Conservation (phyloP, 2,329 filamentous ascomycete species). For the Pseudocercospora eumusae region DNA sequence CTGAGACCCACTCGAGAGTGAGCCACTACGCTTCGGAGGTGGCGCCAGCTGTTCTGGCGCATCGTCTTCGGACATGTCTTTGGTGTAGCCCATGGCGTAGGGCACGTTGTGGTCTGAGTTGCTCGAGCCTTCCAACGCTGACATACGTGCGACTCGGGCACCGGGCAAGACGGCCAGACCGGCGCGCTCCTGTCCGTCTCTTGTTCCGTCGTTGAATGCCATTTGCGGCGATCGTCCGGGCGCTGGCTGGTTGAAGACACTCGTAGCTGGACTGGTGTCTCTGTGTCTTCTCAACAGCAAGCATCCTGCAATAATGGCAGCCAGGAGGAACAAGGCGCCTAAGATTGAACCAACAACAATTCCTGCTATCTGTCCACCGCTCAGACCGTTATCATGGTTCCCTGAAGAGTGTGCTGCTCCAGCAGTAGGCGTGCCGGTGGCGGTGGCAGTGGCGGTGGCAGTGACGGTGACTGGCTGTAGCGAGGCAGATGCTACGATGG, state of each 20-base stretch:
- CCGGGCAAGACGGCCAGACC: slow-evolving; percentile 78
- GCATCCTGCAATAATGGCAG: slow-evolving; percentile 62
- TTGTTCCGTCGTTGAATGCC: slow-evolving; percentile 45
- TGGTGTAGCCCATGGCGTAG: slow-evolving; percentile 45
- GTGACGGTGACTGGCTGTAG: slow-evolving; percentile 63
- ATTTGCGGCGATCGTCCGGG: slow-evolving; percentile 48
- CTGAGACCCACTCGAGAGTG: slow-evolving; percentile 80
- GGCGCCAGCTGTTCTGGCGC: slow-evolving; percentile 58
- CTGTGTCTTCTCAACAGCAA: slow-evolving; percentile 59
- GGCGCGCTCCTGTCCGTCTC: slow-evolving; percentile 39
- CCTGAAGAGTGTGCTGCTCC: slow-evolving; percentile 36
- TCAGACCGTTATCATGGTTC: slow-evolving; percentile 65
- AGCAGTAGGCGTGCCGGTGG: slow-evolving; percentile 40
- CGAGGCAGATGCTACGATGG: slow-evolving; percentile 61
- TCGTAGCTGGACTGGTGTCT: slow-evolving; percentile 64
- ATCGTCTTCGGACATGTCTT: slow-evolving; percentile 65
- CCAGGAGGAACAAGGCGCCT: slow-evolving; percentile 68
- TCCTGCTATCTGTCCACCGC: slow-evolving; percentile 84
- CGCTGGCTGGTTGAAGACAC: slow-evolving; percentile 90
- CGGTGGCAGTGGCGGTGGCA: slow-evolving; percentile 63
- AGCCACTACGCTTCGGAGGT: slow-evolving; percentile 71
- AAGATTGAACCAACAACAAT: slow-evolving; percentile 80
- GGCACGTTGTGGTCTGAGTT: slow-evolving; percentile 50
- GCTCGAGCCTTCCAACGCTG: slow-evolving; percentile 77
- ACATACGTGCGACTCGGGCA: slow-evolving; percentile 92